Evolutionary conservation across 257 asterid genomes (phyloP).

Genomic region (Ocimum tenuiflorum): DNA sequence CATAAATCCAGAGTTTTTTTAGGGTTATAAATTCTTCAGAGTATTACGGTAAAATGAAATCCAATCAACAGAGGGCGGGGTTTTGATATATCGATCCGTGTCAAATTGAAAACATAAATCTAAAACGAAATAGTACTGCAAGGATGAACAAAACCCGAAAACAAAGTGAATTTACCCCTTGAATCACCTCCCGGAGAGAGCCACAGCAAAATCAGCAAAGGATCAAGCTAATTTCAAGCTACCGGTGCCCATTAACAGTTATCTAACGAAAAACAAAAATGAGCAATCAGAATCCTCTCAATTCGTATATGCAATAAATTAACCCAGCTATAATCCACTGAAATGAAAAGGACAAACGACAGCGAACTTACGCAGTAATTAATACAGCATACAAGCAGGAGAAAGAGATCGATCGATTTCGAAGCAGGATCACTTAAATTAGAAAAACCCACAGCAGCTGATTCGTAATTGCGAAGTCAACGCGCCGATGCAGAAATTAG

Average conservation of each 20-base stretch:
- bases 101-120: not conserved
- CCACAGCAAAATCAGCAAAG: constrained; percentile 19
- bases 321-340: not conserved
- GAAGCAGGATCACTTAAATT: not conserved
- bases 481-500: not conserved
- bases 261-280: constrained; percentile 12
- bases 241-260: constrained; percentile 23
- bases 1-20: too few species aligned
- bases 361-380: constrained; percentile 8
- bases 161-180: constrained; percentile 1
- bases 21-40: too few species aligned
- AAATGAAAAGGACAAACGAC: not conserved
- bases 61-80: not conserved
- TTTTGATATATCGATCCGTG: not conserved
- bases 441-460: not conserved
- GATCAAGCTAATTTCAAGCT: constrained; percentile 14
- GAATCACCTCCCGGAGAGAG: constrained; percentile 7
- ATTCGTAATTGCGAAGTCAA: not conserved
- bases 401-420: not conserved
- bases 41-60: not conserved
- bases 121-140: too few species aligned
- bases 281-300: not conserved
- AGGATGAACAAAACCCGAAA: not conserved
- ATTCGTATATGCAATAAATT: not conserved
- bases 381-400: constrained; percentile 8